Conservation (phyloP, 2,329 filamentous ascomycete species). For the Aspergillus transmontanensis region DNA sequence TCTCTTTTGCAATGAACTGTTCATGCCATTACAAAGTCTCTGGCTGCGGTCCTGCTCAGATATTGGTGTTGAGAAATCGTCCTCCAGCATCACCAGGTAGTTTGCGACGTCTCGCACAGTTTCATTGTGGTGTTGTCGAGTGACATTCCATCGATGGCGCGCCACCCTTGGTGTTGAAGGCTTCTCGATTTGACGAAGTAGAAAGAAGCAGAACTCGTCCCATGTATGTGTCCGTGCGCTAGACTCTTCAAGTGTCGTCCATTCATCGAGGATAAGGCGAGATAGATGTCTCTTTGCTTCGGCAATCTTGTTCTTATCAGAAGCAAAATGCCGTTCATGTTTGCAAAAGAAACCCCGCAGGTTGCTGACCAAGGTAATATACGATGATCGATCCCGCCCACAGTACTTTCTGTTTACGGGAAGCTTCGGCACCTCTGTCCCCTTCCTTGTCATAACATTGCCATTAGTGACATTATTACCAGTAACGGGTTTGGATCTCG, state of each 20-base stretch:
- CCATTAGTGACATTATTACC: neutral
- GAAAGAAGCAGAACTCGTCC: too few species aligned
- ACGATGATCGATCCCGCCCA: neutral
- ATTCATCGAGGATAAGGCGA: too few species aligned
- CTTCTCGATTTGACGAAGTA: too few species aligned
- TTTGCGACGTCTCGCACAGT: too few species aligned
- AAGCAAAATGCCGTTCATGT: neutral
- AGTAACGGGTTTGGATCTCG: neutral
- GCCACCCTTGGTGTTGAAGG: too few species aligned
- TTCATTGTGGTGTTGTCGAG: too few species aligned
- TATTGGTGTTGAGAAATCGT: neutral
- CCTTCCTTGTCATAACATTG: neutral
- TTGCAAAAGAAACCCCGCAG: neutral
- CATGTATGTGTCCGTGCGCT: too few species aligned
- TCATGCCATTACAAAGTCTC: neutral
- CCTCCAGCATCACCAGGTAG: too few species aligned
- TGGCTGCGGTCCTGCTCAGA: neutral
- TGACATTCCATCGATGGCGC: too few species aligned
- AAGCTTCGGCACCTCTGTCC: neutral
- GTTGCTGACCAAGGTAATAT: neutral
- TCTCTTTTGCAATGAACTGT: rapidly evolving
- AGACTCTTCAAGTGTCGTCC: too few species aligned
- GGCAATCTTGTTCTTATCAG: too few species aligned
- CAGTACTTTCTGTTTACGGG: neutral
- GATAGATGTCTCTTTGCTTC: too few species aligned